These are phyloP conservation scores for Pyrenophora teres DNA, from an alignment of 2,329 filamentous ascomycete species.

Conservation along the genomic window DNA sequence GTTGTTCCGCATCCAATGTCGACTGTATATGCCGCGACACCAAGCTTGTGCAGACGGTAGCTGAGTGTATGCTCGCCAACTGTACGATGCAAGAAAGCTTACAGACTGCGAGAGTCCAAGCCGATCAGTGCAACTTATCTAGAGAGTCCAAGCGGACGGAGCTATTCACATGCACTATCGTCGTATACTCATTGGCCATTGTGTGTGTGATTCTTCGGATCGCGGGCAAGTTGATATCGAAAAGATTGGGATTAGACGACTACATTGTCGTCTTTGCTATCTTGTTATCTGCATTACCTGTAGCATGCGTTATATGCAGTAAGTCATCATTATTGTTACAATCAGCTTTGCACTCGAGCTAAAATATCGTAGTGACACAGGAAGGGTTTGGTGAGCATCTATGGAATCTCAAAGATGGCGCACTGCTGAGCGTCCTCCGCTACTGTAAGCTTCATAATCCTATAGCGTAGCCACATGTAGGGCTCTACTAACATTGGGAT, in stretches of 20 bases:
- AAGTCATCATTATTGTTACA: background rate
- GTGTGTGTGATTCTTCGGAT: conserved; percentile 21
- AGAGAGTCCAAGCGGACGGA: conserved; percentile 14
- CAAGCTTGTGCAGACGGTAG: conserved; percentile 5
- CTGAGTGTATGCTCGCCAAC: conserved; percentile 27
- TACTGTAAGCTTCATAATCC: conserved; percentile 10
- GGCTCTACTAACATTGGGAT: background rate
- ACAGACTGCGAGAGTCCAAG: conserved; percentile 29
- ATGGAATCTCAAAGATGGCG: conserved; percentile 19
- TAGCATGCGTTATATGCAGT: conserved; percentile 27
- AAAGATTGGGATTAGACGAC: conserved; percentile 25
- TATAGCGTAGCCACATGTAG: background rate
- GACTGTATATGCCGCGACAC: conserved; percentile 22
- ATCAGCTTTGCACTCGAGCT: background rate
- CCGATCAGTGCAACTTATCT: conserved; percentile 24
- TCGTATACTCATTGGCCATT: conserved; percentile 20
- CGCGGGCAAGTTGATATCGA: conserved; percentile 19
- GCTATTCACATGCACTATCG: conserved; percentile 14
- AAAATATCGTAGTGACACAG: conserved; percentile 21
- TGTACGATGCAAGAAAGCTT: conserved; percentile 28
- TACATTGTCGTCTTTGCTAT: conserved; percentile 24
- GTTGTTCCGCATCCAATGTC: conserved; percentile 22
- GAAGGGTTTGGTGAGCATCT: conserved; percentile 33
- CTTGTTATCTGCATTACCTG: conserved; percentile 23
- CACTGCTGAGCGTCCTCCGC: conserved; percentile 15